Evolutionary conservation across 257 asterid genomes (phyloP).

Genomic region (Solanum stenotomum): DNA sequence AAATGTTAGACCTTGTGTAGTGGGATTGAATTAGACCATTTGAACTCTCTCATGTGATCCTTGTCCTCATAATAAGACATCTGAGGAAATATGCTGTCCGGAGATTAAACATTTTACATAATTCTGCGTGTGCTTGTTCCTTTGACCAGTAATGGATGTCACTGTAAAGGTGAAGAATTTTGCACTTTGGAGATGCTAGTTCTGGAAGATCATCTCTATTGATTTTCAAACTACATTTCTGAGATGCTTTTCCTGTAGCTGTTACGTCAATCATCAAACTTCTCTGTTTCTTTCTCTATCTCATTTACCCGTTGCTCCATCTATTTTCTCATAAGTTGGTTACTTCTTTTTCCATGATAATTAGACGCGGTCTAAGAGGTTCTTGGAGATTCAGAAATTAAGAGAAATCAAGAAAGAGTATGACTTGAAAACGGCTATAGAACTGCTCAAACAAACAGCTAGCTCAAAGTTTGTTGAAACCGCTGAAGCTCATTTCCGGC

Average conservation of each 20-base stretch:
- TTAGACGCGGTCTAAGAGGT: constrained; percentile 94
- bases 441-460: constrained; percentile 69
- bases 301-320: neutral
- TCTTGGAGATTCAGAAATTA: constrained; percentile 80
- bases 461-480: constrained; percentile 74
- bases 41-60: neutral
- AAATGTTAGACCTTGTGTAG: neutral
- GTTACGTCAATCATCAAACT: neutral
- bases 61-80: neutral
- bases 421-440: constrained; percentile 69
- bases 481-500: constrained; percentile 96
- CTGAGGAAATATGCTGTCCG: neutral
- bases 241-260: neutral
- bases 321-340: neutral
- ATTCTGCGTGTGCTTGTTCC: neutral
- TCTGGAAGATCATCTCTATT: neutral
- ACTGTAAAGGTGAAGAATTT: neutral
- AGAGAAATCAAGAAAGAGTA: constrained; percentile 81
- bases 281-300: neutral
- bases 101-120: neutral
- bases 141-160: neutral
- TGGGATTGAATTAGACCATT: neutral
- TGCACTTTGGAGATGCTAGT: neutral
- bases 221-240: neutral
- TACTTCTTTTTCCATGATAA: neutral